Base-by-base conservation (phyloP, 2,329 filamentous ascomycete genomes). In the Didymella exigua region DNA sequence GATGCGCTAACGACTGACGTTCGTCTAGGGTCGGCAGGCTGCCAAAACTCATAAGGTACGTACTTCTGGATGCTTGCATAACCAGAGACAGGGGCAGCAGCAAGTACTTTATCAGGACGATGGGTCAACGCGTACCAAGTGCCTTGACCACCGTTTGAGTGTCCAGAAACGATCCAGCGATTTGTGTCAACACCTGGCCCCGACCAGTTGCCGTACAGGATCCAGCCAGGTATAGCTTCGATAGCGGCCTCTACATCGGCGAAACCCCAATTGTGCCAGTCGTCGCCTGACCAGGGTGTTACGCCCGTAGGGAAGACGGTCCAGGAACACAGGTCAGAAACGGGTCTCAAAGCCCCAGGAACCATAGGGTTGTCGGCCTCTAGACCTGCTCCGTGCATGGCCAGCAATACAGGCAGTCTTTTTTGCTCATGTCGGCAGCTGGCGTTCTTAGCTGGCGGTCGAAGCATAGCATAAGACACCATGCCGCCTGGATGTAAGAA, bases 121-220 rank as follows among this genome's bases (percentile, higher is more conserved):
- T 86, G 83, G 1, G 82, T 82, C 21, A 84, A 65, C 16, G 78
- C 72, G 69, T 81, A 84, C 84, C 84, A 86, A 3, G 79, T 77
- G 8, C 83, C 84, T 70, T 86, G 84, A 2, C 81, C 84, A 42
- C 84, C 84, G 61, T 86, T 86, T 3, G 84, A 86, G 68, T 86
- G 84, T 0, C 84, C 84, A 27, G 71, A 75, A 5, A 84, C 76
- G 27, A 86, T 75, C 81, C 83, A 82, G 45, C 77, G 76, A 27
- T 79, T 61, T 7, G 68, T 64, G 47, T 82, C 73, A 11, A 81
- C 75, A 11, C 70, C 74, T 2, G 77, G 75, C 0, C 82, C 81
- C 41, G 67, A 59, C 84, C 84, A 86, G 2, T 61, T 66, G 26
- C 77, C 70, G 9, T 68, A 59, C 18, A 75, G 49, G n/a, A 82